Conservation (phyloP, 2,329 filamentous ascomycete species). For the Lecanicillium sp. region DNA sequence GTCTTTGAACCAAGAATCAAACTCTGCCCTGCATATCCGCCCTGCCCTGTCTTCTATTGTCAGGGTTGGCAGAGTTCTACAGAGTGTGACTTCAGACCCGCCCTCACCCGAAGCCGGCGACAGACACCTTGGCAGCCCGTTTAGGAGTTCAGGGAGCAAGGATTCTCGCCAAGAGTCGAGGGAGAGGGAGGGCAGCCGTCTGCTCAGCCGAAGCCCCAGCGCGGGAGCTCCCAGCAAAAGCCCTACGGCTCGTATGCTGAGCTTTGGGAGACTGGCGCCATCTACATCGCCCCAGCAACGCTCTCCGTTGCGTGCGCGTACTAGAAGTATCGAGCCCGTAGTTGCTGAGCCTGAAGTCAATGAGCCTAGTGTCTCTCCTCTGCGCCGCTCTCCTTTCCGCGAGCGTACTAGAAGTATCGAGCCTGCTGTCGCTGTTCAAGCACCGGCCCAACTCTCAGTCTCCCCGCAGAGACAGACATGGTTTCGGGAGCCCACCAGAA, state of each 20-base stretch:
- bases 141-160: conserved; percentile 36
- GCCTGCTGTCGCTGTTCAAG: too few species aligned
- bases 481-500: too few species aligned
- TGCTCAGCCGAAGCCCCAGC: conserved; percentile 26
- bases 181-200: conserved; percentile 22
- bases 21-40: conserved; percentile 28
- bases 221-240: conserved; percentile 15
- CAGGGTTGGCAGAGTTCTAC: conserved; percentile 49
- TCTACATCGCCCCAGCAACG: conserved; percentile 11
- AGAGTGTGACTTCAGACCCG: conserved; percentile 53
- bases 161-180: conserved; percentile 27
- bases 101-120: conserved; percentile 49
- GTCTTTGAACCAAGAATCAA: conserved; percentile 24
- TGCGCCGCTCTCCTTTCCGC: too few species aligned
- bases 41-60: conserved; percentile 52
- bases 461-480: too few species aligned
- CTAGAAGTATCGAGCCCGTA: neutral
- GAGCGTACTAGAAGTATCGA: too few species aligned
- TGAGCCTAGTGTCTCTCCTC: too few species aligned
- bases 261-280: conserved; percentile 1
- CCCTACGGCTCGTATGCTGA: conserved; percentile 8
- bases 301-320: neutral
- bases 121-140: conserved; percentile 49
- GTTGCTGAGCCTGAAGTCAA: too few species aligned
- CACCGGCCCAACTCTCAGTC: neutral